Conservation (phyloP, 805 yeast genomes). For the Ogataea siamensis region DNA sequence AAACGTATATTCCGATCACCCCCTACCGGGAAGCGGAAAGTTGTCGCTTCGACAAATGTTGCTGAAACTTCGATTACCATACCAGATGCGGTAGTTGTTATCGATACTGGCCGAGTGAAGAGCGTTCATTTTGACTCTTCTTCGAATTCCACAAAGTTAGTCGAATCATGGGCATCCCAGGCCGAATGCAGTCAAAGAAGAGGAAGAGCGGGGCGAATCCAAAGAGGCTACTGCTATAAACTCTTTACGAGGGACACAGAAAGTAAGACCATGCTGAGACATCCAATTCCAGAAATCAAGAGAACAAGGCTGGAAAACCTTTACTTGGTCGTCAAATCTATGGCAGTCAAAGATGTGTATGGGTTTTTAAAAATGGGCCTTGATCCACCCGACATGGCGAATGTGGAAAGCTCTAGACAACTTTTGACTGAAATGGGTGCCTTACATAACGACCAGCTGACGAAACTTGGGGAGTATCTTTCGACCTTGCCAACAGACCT, state of each 20-base stretch:
- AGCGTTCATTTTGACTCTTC: slow-evolving; percentile 67
- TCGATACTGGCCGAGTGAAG: slow-evolving; percentile 86
- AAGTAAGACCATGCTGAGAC: slow-evolving; percentile 53
- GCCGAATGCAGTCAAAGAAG: slow-evolving; percentile 90
- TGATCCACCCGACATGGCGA: slow-evolving; percentile 68
- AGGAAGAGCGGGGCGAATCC: slow-evolving; percentile 98
- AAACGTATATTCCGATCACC: slow-evolving; percentile 64
- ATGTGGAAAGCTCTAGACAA: slow-evolving; percentile 50
- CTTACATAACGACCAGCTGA: slow-evolving; percentile 47
- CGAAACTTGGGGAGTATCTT: slow-evolving; percentile 77
- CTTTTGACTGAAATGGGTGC: slow-evolving; percentile 73
- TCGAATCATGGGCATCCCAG: slow-evolving; percentile 82
- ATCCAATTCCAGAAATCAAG: slow-evolving; percentile 87
- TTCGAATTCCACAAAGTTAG: slow-evolving; percentile 64
- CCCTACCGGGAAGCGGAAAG: slow-evolving; percentile 58
- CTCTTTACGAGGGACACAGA: slow-evolving; percentile 66
- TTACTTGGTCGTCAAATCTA: slow-evolving; percentile 79
- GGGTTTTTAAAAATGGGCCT: slow-evolving; percentile 70
- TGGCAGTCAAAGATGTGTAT: slow-evolving; percentile 76
- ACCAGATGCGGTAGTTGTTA: slow-evolving; percentile 89
- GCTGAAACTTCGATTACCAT: slow-evolving; percentile 98
- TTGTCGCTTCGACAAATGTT: slow-evolving; percentile 87
- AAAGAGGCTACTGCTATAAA: slow-evolving; percentile 77
- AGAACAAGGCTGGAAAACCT: slow-evolving; percentile 81
- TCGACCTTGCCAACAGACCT: slow-evolving; percentile 85